Conservation (phyloP, 2,329 filamentous ascomycete genomes). For the Fusarium agapanthi region DNA sequence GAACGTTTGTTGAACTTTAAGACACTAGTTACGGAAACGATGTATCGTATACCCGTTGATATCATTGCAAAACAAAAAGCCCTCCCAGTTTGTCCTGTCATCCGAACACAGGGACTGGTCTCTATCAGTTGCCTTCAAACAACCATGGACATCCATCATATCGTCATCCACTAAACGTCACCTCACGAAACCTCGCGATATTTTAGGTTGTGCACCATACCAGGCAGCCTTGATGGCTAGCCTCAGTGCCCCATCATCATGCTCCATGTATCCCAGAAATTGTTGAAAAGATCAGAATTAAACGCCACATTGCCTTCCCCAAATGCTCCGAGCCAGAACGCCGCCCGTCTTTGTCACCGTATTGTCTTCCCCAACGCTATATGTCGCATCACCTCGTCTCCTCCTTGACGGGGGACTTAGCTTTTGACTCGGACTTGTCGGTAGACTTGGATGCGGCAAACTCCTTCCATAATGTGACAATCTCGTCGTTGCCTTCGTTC, state of each 20-base stretch:
- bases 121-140: conserved; percentile 32
- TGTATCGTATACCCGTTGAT: conserved; percentile 41
- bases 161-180: conserved; percentile 10
- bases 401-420: conserved; percentile 38
- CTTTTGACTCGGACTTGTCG: conserved; percentile 44
- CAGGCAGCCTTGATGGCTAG: conserved; percentile 32
- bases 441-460: conserved; percentile 50
- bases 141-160: conserved; percentile 26
- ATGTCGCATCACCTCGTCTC: conserved; percentile 33
- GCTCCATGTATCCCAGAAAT: conserved; percentile 26
- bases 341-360: conserved; percentile 28
- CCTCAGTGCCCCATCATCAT: conserved; percentile 25
- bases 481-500: conserved; percentile 70
- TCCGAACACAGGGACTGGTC: conserved; percentile 17
- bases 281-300: conserved; percentile 36
- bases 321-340: conserved; percentile 39
- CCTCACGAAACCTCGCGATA: conserved; percentile 16
- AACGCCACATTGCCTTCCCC: conserved; percentile 33
- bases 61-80: conserved; percentile 40
- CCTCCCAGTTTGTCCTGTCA: conserved; percentile 21
- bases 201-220: conserved; percentile 27
- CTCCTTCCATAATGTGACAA: conserved; percentile 62
- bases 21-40: conserved; percentile 36
- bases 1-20: conserved; percentile 25
- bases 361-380: conserved; percentile 20